These are phyloP conservation scores for Alternaria consortialis DNA, from an alignment of 2,329 filamentous ascomycete genomes.

Conservation along the genomic window DNA sequence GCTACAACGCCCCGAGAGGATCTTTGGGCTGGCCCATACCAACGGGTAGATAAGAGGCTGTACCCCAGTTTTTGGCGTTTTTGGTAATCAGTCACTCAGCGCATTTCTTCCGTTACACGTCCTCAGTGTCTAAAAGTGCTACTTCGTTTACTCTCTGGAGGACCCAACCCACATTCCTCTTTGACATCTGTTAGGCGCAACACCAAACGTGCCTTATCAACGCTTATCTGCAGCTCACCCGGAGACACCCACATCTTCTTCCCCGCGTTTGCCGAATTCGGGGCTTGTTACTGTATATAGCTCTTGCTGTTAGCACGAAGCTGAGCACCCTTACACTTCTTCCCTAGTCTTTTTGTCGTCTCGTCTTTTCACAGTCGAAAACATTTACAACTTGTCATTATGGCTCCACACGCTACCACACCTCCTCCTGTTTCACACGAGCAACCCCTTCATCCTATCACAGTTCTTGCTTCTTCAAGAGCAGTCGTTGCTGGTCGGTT, in stretches of 20 bases:
- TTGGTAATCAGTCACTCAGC: slow-evolving; percentile 12
- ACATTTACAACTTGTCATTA: slow-evolving; percentile 23
- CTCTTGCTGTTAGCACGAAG: slow-evolving; percentile 22
- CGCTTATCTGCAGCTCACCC: slow-evolving; percentile 44
- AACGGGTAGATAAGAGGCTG: slow-evolving; percentile 45
- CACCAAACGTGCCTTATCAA: slow-evolving; percentile 42
- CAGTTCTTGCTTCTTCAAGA: slow-evolving; percentile 83
- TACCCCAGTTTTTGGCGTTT: slow-evolving; percentile 48
- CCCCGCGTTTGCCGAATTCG: slow-evolving; percentile 36
- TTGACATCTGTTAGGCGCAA: slow-evolving; percentile 19
- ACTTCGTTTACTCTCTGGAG: background rate
- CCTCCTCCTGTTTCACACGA: slow-evolving; percentile 41
- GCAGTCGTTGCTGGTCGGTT: slow-evolving; percentile 80
- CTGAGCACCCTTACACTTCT: slow-evolving; percentile 10
- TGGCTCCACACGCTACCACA: slow-evolving; percentile 51
- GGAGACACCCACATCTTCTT: slow-evolving; percentile 24
- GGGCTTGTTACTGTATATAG: slow-evolving; percentile 30
- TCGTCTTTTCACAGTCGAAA: slow-evolving; percentile 8
- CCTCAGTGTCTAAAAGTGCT: background rate
- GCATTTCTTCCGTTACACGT: slow-evolving; percentile 10
- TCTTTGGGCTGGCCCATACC: slow-evolving; percentile 25
- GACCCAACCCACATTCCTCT: slow-evolving; percentile 12
- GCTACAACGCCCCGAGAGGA: slow-evolving; percentile 14
- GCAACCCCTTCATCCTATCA: slow-evolving; percentile 60
- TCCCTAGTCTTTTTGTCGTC: slow-evolving; percentile 14